A percentile compares a stretch with the other conserved stretches of the same genome.
phyloP scores from a whole-genome alignment of 768 basidiomycete genomes.

The Termitomyces sp. region DNA sequence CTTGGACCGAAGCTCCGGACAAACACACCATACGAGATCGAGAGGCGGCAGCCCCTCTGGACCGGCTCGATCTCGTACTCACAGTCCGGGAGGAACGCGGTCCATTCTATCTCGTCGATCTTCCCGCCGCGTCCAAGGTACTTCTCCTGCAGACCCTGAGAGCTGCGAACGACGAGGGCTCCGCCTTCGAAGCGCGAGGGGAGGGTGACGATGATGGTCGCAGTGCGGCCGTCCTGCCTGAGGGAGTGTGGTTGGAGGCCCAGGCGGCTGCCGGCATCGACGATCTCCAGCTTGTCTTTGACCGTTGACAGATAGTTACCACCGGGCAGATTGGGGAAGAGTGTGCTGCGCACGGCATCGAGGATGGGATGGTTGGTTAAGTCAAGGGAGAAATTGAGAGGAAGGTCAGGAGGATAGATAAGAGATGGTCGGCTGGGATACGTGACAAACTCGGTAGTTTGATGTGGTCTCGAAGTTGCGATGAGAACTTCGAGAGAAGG shows the following conservation, averaged over 20 bases:
- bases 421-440: constrained; percentile 61
- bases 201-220: constrained; percentile 70
- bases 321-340: constrained; percentile 68
- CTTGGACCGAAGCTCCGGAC: constrained; percentile 63
- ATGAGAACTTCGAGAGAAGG: constrained; percentile 78
- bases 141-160: constrained; percentile 54
- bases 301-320: constrained; percentile 69
- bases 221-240: constrained; percentile 64
- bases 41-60: constrained; percentile 65
- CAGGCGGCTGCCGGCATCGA: constrained; percentile 58
- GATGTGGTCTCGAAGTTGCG: constrained; percentile 67
- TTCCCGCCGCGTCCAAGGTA: constrained; percentile 63
- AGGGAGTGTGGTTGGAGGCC: constrained; percentile 49
- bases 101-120: constrained; percentile 71
- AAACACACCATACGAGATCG: constrained; percentile 69
- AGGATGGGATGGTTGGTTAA: constrained; percentile 80
- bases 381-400: constrained; percentile 73
- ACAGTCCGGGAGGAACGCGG: constrained; percentile 71
- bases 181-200: constrained; percentile 77
- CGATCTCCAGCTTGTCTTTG: constrained; percentile 68
- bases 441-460: constrained; percentile 47
- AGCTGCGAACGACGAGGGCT: constrained; percentile 51
- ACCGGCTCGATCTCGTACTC: constrained; percentile 73
- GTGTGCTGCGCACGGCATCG: constrained; percentile 63
- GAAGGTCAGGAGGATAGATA: constrained; percentile 69